Evolutionary conservation across 306 rosid genomes (phyloP), one percentile per base, ranked within the genome.

Genomic region (Sindora glabra): DNA sequence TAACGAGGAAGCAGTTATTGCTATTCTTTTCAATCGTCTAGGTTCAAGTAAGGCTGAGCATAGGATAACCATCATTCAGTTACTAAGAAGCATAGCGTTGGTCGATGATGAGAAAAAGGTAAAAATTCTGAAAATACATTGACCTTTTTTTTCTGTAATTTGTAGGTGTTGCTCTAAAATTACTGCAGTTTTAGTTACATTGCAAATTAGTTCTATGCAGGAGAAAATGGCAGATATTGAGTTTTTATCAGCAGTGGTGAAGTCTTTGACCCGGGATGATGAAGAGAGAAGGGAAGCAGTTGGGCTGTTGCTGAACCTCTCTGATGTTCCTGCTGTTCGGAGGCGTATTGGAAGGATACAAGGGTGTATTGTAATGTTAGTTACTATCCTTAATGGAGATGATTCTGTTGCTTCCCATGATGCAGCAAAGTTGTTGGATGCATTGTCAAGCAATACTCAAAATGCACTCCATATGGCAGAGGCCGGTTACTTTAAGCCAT

Each of bases 381-480:
- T 90, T 60, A 71, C 96, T 16, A 82, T 83, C 60, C 84, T 85
- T 34, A 87, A 82, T 67, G 95, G 81, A 17, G 95, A 85, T 45
- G 97, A 87, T 48, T 66, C 56, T 0, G 74, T 79, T 56, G 95
- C 97, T 54, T 83, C 96, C 14, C 45, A 4, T 44, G 72, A 73
- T 41, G 95, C 97, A 0, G 77, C 83, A 38, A 81, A 81, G 75
- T 69, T 90, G 69, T 72, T 90, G 80, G 68, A 79, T 73, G 68
- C 76, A 30, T 71, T 90, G 70, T 85, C 97, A 4, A 68, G 84
- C 55, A 90, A 77, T 71, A 75, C 83, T 50, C 97, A 90, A 69
- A 87, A 90, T 49, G 95, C 92, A 26, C 96, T 90, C 73, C 85
- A 85, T 69, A 90, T 90, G 96, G 96, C 97, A 0, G 97, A 90